Conservation (phyloP, 2,329 filamentous ascomycete species). For the Cordyceps pruinosa region DNA sequence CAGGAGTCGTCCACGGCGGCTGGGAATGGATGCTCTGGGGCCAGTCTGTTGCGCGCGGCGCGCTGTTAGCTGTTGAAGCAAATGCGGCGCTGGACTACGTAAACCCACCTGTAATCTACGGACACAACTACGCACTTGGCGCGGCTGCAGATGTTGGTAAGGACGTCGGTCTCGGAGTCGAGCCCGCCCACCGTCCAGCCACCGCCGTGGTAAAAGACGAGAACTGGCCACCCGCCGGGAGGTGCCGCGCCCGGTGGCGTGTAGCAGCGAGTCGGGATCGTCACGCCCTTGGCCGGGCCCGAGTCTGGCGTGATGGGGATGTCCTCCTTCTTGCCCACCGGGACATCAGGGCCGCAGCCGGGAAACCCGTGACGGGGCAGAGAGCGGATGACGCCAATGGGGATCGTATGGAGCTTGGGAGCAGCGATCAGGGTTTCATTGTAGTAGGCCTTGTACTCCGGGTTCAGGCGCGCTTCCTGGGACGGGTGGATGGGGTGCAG, state of each 20-base stretch:
- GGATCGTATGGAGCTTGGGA: neutral
- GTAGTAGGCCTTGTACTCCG: slow-evolving; percentile 2
- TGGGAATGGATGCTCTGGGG: slow-evolving; percentile 44
- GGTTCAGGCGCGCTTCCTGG: slow-evolving; percentile 2
- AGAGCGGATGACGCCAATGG: neutral
- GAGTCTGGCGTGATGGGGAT: slow-evolving; percentile 14
- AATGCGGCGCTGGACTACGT: neutral
- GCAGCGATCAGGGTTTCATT: neutral
- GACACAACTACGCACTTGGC: slow-evolving; percentile 13
- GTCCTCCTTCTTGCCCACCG: slow-evolving; percentile 1
- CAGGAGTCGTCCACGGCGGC: slow-evolving; percentile 46
- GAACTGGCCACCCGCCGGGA: slow-evolving; percentile 37
- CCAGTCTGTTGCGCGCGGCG: slow-evolving; percentile 24
- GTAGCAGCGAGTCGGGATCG: slow-evolving; percentile 34
- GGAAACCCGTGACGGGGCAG: neutral
- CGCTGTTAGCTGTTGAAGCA: neutral
- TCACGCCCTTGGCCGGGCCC: slow-evolving; percentile 26
- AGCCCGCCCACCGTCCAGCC: slow-evolving; percentile 45
- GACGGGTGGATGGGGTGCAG: slow-evolving; percentile 15
- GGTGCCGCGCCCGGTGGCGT: slow-evolving; percentile 33
- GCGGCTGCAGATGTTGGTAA: slow-evolving; percentile 35
- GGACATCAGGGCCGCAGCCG: neutral
- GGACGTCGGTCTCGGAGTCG: slow-evolving; percentile 41
- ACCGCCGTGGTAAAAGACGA: slow-evolving; percentile 44
- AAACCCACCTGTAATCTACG: slow-evolving; percentile 7